Evolutionary conservation across 1,284 basidiomycete genomes (phyloP), one percentile per base, ranked within the genome.

Genomic region (Golubevia sp.): DNA sequence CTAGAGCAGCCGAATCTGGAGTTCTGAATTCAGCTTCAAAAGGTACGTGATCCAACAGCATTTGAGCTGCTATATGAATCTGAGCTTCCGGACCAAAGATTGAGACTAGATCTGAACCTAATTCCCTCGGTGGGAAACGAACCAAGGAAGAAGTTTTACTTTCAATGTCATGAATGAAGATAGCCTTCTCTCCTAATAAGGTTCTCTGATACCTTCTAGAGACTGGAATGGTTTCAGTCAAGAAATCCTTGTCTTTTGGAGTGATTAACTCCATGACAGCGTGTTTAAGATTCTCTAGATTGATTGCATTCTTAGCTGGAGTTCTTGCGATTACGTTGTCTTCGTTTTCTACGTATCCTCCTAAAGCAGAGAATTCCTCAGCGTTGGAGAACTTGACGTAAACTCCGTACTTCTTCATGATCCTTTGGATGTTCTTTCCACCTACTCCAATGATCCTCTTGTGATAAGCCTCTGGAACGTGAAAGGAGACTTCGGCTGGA

Each of bases 361-460:
- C 96, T 63, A 97, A 87, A 8, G 91, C 90, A 52, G 94, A 94
- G 84, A 96, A 98, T 84, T 99, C 97, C 74, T 98, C 95, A 4
- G 94, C 94, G 84, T 98, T 99, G 50, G 93, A 95, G 82, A 99
- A 99, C 86, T 99, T 99, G 85, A 99, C 97, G 85, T 98, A 99
- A 25, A 98, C 96, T 30, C 96, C 96, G 78, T 92, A 97, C 85
- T 97, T 95, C 86, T 98, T 98, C 96, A 99, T 99, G 85, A 99
- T 99, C 66, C 94, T 90, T 84, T 99, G 96, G 65, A 99, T 99
- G 85, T 96, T 99, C 81, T 95, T 92, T 30, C 96, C 96, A 51
- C 94, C 96, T 25, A 98, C 96, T 66, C 96, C 96, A 74, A 99
- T 99, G 84, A 99, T 99, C 67, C 97, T 92, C 86, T 99, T 99